Base-by-base conservation (phyloP, 805 yeast species). In the Candida boidinii region DNA sequence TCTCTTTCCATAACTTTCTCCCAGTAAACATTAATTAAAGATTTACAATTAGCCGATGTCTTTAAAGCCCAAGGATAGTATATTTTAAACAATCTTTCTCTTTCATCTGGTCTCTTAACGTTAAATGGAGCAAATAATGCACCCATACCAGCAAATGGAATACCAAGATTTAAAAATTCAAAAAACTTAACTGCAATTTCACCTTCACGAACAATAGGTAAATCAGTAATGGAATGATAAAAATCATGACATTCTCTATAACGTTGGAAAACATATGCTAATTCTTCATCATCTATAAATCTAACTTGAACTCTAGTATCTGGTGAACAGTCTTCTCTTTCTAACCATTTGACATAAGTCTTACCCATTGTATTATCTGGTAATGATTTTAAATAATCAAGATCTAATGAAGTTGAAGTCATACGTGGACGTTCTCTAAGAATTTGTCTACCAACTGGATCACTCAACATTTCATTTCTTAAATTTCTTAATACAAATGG, bases 241-340 rank as follows among this genome's bases (percentile, higher is more conserved):
- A 92, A 92, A 51, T 92, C 98, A 50, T 92, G 98, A 51, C 96
- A 88, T 53, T 92, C 97, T 33, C 98, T 72, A 53, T 90, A 92
- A 46, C 98, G 64, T 54, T 86, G 94, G 64, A 78, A 86, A n/a
- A 90, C 80, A 51, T 80, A 92, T 1, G 96, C 96, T 43, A 85
- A 71, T 48, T 86, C 94, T 28, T 84, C 88, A 51, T 92, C 87
- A 41, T 84, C 88, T 27, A 92, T 85, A 56, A 74, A 92, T 39
- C 74, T 75, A 8, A 92, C 97, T 1, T 86, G 80, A 3, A 80
- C 87, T 45, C 98, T 68, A 0, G 95, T 88, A 52, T 92, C 98
- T 2, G 96, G 96, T 4, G 92, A 78, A 1, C 85, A 95, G 1
- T 90, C 87, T 55, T 92, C 96, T 29, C 74, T 67, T 34, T 79